Conservation (phyloP, 805 yeast genomes). For the Kurtzmaniella cleridarum region DNA sequence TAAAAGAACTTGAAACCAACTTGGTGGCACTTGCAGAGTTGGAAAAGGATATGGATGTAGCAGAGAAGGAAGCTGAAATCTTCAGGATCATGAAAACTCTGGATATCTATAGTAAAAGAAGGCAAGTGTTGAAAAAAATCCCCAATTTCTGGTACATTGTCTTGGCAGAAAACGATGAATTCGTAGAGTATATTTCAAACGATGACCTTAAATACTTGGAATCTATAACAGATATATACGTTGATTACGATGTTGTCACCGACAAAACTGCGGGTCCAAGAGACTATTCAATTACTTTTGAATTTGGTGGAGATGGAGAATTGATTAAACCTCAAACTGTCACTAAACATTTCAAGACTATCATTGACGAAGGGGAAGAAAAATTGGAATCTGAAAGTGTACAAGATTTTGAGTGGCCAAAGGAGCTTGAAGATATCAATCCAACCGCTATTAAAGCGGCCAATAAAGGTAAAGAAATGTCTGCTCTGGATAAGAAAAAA, state of each 20-base stretch:
- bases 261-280: conserved; percentile 34
- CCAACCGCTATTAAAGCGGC: conserved; percentile 44
- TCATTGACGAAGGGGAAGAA: conserved; percentile 50
- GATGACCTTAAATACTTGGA: conserved; percentile 78
- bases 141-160: conserved; percentile 88
- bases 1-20: conserved; percentile 5
- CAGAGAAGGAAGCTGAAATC: conserved; percentile 57
- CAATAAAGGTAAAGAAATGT: conserved; percentile 29
- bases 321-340: conserved; percentile 54
- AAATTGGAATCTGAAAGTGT: conserved; percentile 50
- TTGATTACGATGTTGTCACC: conserved; percentile 44
- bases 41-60: conserved; percentile 53
- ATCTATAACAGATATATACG: conserved; percentile 54
- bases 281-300: conserved; percentile 56
- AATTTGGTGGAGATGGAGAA: conserved; percentile 39
- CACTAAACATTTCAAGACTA: conserved; percentile 51
- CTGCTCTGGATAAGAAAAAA: conserved; percentile 50
- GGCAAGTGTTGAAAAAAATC: conserved; percentile 45
- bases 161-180: conserved; percentile 76
- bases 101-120: conserved; percentile 54
- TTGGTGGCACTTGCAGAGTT: conserved; percentile 47
- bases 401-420: conserved; percentile 60
- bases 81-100: conserved; percentile 48
- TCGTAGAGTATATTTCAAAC: conserved; percentile 70
- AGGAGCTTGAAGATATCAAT: conserved; percentile 48